Conservation (phyloP, 1,284 basidiomycete species). For the Athelia psychrophila region DNA sequence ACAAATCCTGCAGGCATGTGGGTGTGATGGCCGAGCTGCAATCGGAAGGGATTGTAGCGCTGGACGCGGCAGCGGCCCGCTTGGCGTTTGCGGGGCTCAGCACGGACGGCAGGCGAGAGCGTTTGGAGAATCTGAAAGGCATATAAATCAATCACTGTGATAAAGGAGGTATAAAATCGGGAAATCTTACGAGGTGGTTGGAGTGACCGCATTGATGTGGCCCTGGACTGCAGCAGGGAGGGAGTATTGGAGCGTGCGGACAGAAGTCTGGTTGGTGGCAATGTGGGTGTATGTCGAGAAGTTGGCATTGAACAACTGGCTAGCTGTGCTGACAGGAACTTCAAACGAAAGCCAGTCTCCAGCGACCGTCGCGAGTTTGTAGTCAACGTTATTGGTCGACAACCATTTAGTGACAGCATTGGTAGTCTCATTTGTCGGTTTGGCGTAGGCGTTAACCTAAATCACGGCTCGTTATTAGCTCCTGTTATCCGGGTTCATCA, state of each 20-base stretch:
- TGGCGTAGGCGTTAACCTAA: slow-evolving; percentile 36
- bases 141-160: slow-evolving; percentile 1
- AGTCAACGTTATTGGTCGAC: slow-evolving; percentile 29
- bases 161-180: background rate
- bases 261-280: slow-evolving; percentile 22
- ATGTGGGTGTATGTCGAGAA: slow-evolving; percentile 37
- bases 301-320: slow-evolving; percentile 34
- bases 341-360: slow-evolving; percentile 40
- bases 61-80: slow-evolving; percentile 2
- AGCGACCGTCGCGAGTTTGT: slow-evolving; percentile 25
- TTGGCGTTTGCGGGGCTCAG: background rate
- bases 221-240: slow-evolving; percentile 33
- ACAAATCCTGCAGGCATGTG: slow-evolving; percentile 24
- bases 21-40: slow-evolving; percentile 21
- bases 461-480: background rate
- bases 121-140: slow-evolving; percentile 4
- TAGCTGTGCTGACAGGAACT: slow-evolving; percentile 35
- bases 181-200: slow-evolving; percentile 26
- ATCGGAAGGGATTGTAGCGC: slow-evolving; percentile 10
- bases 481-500: background rate
- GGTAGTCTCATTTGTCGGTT: slow-evolving; percentile 29
- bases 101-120: slow-evolving; percentile 13
- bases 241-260: slow-evolving; percentile 41
- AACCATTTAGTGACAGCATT: slow-evolving; percentile 36
- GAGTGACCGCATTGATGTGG: slow-evolving; percentile 38